A percentile compares a stretch with the other conserved stretches of the same genome.
Evolutionary conservation across 495 filamentous ascomycete genomes (phyloP).

Genomic region (Trichoderma virens): DNA sequence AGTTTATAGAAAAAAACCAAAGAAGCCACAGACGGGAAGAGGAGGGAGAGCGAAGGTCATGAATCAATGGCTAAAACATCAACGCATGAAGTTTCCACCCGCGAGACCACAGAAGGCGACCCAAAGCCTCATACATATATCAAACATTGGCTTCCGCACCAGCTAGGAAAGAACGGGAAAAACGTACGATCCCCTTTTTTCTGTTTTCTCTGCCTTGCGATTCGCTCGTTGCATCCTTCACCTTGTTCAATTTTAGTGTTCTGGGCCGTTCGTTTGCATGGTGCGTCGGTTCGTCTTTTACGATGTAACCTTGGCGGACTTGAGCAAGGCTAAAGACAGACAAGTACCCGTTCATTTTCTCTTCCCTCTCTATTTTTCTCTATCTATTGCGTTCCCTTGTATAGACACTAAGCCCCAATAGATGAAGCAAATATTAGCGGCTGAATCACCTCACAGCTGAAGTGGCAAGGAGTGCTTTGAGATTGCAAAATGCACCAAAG

Average conservation of each 20-base stretch:
- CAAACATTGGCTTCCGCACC: slow-evolving; percentile 2
- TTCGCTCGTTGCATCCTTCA: too few relatives aligned
- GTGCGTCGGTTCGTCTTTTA: background rate
- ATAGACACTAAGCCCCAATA: background rate
- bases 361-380: background rate
- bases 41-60: background rate
- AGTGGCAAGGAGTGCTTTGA: background rate
- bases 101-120: background rate
- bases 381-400: background rate
- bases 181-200: background rate
- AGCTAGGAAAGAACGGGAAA: background rate
- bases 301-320: background rate
- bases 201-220: too few relatives aligned
- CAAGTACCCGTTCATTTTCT: background rate
- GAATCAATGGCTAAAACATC: background rate
- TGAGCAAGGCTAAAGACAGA: background rate
- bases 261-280: background rate
- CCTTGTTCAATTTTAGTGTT: too few relatives aligned
- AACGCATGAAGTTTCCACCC: background rate
- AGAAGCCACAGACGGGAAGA: background rate
- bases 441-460: background rate
- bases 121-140: slow-evolving; percentile 4
- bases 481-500: background rate
- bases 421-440: too few relatives aligned
- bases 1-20: background rate